A percentile compares a stretch with the other conserved stretches of the same genome.
Conservation (phyloP, 2,329 filamentous ascomycete species). For the Fonsecaea monophora region DNA sequence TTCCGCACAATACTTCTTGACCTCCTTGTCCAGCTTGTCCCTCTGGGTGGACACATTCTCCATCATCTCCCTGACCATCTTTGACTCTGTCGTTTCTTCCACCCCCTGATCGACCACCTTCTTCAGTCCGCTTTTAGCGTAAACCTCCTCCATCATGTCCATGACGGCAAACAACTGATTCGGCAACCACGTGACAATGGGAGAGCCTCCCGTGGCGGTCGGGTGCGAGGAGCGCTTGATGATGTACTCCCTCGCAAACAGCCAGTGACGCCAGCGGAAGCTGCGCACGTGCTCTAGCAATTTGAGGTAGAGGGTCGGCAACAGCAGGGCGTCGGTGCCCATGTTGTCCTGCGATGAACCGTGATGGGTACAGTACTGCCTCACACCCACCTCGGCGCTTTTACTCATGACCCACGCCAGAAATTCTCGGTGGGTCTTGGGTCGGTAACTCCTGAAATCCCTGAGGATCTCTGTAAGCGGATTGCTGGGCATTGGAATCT, state of each 20-base stretch:
- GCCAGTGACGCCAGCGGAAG: constrained; percentile 59
- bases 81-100: constrained; percentile 17
- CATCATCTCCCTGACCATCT: constrained; percentile 46
- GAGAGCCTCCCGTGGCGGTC: constrained; percentile 57
- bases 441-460: constrained; percentile 89
- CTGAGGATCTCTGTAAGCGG: constrained; percentile 85
- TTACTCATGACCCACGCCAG: constrained; percentile 71
- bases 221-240: constrained; percentile 55
- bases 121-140: constrained; percentile 43
- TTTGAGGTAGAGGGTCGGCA: constrained; percentile 53
- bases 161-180: constrained; percentile 58
- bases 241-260: constrained; percentile 58
- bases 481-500: constrained; percentile 86
- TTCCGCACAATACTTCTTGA: constrained; percentile 55
- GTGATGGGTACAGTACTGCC: constrained; percentile 41
- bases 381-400: constrained; percentile 56
- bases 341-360: not conserved
- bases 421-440: constrained; percentile 86
- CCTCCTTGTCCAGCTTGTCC: constrained; percentile 51
- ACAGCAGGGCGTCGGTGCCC: constrained; percentile 41
- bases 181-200: constrained; percentile 58
- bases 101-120: constrained; percentile 12
- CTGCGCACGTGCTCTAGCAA: constrained; percentile 56
- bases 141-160: constrained; percentile 56
- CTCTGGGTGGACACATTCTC: constrained; percentile 45